A percentile compares a stretch with the other conserved stretches of the same genome.
Evolutionary conservation across 1,284 basidiomycete species (phyloP).

Genomic region (Moniliophthora roreri): DNA sequence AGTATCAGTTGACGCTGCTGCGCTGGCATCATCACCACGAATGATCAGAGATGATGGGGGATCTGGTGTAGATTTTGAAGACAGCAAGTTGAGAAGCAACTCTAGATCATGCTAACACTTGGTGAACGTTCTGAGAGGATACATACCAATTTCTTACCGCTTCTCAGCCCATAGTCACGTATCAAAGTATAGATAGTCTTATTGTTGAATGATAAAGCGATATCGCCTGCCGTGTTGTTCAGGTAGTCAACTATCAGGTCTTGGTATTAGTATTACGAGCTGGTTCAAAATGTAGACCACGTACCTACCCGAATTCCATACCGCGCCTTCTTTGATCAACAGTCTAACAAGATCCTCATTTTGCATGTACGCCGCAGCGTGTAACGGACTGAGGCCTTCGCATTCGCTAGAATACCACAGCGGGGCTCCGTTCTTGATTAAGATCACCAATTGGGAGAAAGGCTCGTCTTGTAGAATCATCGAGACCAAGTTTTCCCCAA

Average conservation of each 20-base stretch:
- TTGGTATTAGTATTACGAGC: neutral
- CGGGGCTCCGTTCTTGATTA: conserved; percentile 77
- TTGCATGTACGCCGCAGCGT: conserved; percentile 84
- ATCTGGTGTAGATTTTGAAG: conserved; percentile 40
- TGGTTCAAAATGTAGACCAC: conserved; percentile 2
- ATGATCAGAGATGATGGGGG: conserved; percentile 48
- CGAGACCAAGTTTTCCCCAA: conserved; percentile 59
- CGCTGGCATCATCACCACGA: conserved; percentile 59
- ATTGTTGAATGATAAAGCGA: conserved; percentile 85
- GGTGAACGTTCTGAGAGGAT: conserved; percentile 4
- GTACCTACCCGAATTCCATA: conserved; percentile 85
- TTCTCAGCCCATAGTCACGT: conserved; percentile 84
- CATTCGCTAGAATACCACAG: conserved; percentile 90
- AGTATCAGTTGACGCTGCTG: conserved; percentile 70
- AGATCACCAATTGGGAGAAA: conserved; percentile 44
- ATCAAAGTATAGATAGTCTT: conserved; percentile 71
- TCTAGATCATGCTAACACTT: conserved; percentile 39
- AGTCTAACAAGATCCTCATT: conserved; percentile 61
- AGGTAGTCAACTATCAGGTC: conserved; percentile 65
- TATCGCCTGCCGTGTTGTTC: conserved; percentile 84
- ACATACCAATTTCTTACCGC: conserved; percentile 49
- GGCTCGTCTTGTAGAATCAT: conserved; percentile 56
- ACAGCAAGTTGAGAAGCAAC: conserved; percentile 62
- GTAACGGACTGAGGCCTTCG: conserved; percentile 82
- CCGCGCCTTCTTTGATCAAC: conserved; percentile 80